Evolutionary conservation across 2,329 filamentous ascomycete genomes (phyloP).

Genomic region (Cordyceps tenuipes): DNA sequence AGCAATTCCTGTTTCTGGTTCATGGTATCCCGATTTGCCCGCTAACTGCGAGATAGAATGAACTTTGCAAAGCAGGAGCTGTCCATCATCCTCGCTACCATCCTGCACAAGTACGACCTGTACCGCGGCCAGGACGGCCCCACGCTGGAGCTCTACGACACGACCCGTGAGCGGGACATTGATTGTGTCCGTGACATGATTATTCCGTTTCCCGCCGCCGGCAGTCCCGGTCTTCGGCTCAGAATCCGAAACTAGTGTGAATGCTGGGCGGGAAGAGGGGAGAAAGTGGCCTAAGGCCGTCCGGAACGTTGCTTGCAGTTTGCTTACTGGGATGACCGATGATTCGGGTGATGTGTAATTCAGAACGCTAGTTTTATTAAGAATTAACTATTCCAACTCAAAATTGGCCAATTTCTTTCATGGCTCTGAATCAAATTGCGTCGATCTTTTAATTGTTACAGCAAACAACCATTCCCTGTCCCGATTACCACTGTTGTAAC

Average conservation of each 20-base stretch:
- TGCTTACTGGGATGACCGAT: neutral
- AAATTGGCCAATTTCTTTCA: no score
- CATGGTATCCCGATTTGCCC: no score
- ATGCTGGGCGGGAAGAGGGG: neutral
- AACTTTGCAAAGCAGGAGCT: conserved; percentile 5
- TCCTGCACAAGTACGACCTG: conserved; percentile 1
- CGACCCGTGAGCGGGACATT: neutral
- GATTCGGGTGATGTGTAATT: neutral
- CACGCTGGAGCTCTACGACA: neutral
- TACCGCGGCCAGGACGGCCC: neutral
- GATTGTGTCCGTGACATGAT: conserved; percentile 5
- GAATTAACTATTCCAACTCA: no score
- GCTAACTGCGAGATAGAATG: neutral
- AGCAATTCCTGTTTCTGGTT: no score
- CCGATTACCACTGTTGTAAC: no score
- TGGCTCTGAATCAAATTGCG: no score
- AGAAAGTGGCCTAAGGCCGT: no score
- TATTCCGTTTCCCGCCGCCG: neutral
- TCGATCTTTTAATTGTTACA: no score
- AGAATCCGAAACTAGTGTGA: neutral
- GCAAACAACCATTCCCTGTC: no score
- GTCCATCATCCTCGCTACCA: neutral
- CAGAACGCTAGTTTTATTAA: no score
- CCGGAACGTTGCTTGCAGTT: neutral
- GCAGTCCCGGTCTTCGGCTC: neutral